Conservation (phyloP, 805 yeast species). For the Sugiyamaella floridensis region DNA sequence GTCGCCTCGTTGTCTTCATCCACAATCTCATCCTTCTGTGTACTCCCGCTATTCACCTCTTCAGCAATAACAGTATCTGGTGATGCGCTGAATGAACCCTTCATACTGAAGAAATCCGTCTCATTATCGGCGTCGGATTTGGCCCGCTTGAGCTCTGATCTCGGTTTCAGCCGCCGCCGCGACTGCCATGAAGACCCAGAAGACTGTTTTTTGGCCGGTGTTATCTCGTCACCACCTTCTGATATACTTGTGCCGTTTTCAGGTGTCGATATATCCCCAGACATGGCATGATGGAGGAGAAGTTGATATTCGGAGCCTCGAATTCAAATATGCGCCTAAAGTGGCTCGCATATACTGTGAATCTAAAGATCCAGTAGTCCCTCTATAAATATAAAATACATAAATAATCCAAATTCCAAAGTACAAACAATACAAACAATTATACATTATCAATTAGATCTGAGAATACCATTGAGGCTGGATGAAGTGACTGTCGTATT, state of each 20-base stretch:
- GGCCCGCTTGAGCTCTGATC: neutral
- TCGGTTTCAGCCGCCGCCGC: neutral
- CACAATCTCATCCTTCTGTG: neutral
- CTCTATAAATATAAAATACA: too few species aligned
- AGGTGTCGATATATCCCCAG: neutral
- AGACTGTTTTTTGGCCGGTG: neutral
- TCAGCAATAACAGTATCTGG: neutral
- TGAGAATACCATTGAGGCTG: conserved; percentile 22
- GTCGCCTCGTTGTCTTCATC: too few species aligned
- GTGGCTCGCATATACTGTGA: neutral
- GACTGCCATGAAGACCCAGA: neutral
- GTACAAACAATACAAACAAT: too few species aligned
- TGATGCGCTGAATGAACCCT: neutral
- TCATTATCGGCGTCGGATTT: neutral
- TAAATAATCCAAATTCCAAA: too few species aligned
- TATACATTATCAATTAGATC: neutral
- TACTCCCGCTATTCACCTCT: neutral
- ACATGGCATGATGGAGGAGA: neutral
- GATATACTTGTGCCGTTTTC: neutral
- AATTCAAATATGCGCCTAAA: neutral
- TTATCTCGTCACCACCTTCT: neutral
- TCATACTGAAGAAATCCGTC: neutral
- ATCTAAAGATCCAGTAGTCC: too few species aligned
- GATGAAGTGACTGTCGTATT: conserved; percentile 21
- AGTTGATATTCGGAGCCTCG: too few species aligned